Evolutionary conservation across 106 monocot species (phyloP), one percentile per base, ranked within the genome.

Genomic region (Apostasia ramifera): DNA sequence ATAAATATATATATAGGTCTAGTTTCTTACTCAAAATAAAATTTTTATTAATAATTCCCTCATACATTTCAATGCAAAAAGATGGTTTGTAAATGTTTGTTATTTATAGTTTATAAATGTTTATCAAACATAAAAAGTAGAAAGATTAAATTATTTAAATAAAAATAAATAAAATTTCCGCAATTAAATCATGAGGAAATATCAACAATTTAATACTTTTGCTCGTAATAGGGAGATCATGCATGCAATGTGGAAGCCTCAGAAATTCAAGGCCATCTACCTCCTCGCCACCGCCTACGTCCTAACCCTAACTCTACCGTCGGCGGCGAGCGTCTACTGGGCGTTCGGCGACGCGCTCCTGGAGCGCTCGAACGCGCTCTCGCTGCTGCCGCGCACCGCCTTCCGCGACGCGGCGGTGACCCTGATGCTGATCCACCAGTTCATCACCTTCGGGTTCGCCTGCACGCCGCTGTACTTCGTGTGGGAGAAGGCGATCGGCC

Each of bases 391-490:
- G 0, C 74, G 76, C 13, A 81, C 88, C n/a, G 37, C 68, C 10
- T 95, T 81, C 71, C 85, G 91, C 10, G 95, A 95, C 70, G 68
- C 76, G 3, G 95, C 95, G 7, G 91, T 95, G 48, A 80, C 88
- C 53, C 88, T 95, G 15, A 95, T 95, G 95, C 91, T 95, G 10
- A 74, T 95, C 71, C 95, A 95, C 80, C 95, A 94, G 77, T 88
- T 95, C 84, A 95, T 95, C 67, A 95, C 95, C 39, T 95, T 95
- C 80, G 95, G 95, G 15, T 95, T 95, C 77, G 95, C 95, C 1
- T 95, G 91, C 82, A 95, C 95, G 52, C 95, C 95, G 55, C 84
- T 95, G 46, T 95, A 95, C 79, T 91, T 95, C 65, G 95, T 95
- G 8, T 95, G 95, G 95, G 95, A 95, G 78, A 95, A 95, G 77